phyloP scores from a whole-genome alignment of 2,329 filamentous ascomycete species.

The Cercospora nicotianae region DNA sequence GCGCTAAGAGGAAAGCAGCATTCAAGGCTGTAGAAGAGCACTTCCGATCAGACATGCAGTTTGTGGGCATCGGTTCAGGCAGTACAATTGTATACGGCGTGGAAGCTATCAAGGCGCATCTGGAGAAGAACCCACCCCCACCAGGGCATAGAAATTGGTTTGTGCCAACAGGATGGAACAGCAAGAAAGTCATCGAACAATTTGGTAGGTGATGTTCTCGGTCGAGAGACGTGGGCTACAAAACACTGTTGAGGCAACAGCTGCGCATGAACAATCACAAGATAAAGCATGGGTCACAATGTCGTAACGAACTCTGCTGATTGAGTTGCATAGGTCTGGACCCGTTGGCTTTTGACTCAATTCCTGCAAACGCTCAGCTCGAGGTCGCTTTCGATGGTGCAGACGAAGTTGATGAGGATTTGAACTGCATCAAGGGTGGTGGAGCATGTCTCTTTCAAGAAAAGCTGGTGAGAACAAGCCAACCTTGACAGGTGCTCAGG shows the following conservation, averaged over 20 bases:
- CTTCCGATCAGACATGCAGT: conserved; percentile 62
- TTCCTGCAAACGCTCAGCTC: conserved; percentile 64
- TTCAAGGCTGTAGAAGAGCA: conserved; percentile 72
- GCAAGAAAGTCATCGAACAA: conserved; percentile 77
- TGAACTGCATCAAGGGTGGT: conserved; percentile 97
- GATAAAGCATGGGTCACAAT: background rate
- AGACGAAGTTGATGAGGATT: conserved; percentile 89
- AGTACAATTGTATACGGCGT: conserved; percentile 84
- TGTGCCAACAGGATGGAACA: conserved; percentile 89
- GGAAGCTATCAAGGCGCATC: conserved; percentile 68
- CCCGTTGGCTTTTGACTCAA: conserved; percentile 73
- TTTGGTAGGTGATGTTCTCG: conserved; percentile 50
- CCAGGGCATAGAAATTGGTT: conserved; percentile 71
- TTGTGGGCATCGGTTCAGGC: conserved; percentile 77
- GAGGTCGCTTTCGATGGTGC: conserved; percentile 96
- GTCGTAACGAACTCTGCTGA: background rate
- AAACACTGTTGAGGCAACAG: background rate
- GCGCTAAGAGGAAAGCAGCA: conserved; percentile 73
- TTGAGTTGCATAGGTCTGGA: conserved; percentile 53
- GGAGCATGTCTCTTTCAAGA: conserved; percentile 98
- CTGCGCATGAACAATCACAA: background rate
- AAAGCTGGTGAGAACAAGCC: conserved; percentile 60
- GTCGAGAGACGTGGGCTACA: background rate
- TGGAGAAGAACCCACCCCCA: conserved; percentile 43
- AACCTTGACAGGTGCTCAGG: conserved; percentile 41